phyloP scores from a whole-genome alignment of 2,329 filamentous ascomycete genomes.

The Neobulgaria alba region DNA sequence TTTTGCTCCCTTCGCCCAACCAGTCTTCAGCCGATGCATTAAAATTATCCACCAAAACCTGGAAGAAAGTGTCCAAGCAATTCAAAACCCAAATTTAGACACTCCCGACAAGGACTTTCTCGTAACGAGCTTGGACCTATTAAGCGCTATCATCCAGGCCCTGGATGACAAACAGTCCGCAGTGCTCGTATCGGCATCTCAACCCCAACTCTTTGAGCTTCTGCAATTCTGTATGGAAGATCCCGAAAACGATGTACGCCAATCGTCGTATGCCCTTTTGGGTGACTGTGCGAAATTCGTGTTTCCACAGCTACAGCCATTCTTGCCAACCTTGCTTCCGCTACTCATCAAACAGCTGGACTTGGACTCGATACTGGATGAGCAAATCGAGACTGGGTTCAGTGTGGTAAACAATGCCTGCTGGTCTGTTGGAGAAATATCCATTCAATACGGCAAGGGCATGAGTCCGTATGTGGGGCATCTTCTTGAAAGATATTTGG shows the following conservation, averaged over 20 bases:
- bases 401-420: constrained; percentile 97
- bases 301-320: constrained; percentile 69
- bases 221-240: constrained; percentile 90
- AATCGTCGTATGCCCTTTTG: constrained; percentile 90
- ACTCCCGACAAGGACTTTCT: constrained; percentile 93
- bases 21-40: constrained; percentile 82
- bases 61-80: constrained; percentile 66
- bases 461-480: constrained; percentile 72
- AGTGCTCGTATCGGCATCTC: constrained; percentile 66
- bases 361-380: constrained; percentile 64
- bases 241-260: constrained; percentile 80
- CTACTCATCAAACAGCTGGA: constrained; percentile 84
- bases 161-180: constrained; percentile 64
- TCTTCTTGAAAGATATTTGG: constrained; percentile 66
- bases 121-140: constrained; percentile 85
- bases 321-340: constrained; percentile 65
- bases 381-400: constrained; percentile 77
- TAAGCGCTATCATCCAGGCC: constrained; percentile 90
- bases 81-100: constrained; percentile 59
- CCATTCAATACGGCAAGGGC: constrained; percentile 65
- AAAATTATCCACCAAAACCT: constrained; percentile 88
- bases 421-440: constrained; percentile 92
- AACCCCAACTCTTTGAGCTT: constrained; percentile 83
- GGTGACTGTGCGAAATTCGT: constrained; percentile 93
- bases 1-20: constrained; percentile 77